Conservation (phyloP, 306 rosid species). For the Lathyrus aphaca region DNA sequence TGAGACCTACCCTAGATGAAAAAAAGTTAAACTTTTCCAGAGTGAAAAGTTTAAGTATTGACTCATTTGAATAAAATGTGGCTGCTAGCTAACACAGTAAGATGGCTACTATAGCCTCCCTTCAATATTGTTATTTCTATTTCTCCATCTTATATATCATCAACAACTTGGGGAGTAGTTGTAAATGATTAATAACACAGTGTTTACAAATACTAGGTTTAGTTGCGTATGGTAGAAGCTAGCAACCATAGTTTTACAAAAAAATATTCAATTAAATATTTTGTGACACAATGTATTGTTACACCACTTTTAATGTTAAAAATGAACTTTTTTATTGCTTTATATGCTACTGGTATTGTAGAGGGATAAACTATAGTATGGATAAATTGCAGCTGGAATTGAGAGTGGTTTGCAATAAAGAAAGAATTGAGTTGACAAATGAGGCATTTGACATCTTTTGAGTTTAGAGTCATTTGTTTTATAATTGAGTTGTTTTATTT, state of each 20-base stretch:
- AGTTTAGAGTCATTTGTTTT: constrained; percentile 27
- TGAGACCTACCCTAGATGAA: neutral
- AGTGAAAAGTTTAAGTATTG: neutral
- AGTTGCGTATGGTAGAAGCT: neutral
- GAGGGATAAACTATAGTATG: neutral
- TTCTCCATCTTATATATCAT: neutral
- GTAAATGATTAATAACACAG: neutral
- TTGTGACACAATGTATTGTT: no score
- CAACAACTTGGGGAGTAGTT: neutral
- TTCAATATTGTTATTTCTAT: neutral
- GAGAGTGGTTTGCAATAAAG: neutral
- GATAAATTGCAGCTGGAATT: neutral
- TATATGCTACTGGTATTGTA: neutral
- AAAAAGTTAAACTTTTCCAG: no score
- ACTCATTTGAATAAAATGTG: neutral
- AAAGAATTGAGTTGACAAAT: constrained; percentile 6
- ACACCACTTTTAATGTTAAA: no score
- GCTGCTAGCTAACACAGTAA: neutral
- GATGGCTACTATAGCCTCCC: neutral
- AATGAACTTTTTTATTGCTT: neutral
- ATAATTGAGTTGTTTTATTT: neutral
- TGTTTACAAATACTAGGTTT: constrained; percentile 11
- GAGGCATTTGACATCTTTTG: constrained; percentile 10
- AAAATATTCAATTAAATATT: no score
- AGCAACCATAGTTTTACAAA: constrained; percentile 7